Evolutionary conservation across 805 yeast genomes (phyloP), one percentile per base, ranked within the genome.

Genomic region (Yarrowia sp.): DNA sequence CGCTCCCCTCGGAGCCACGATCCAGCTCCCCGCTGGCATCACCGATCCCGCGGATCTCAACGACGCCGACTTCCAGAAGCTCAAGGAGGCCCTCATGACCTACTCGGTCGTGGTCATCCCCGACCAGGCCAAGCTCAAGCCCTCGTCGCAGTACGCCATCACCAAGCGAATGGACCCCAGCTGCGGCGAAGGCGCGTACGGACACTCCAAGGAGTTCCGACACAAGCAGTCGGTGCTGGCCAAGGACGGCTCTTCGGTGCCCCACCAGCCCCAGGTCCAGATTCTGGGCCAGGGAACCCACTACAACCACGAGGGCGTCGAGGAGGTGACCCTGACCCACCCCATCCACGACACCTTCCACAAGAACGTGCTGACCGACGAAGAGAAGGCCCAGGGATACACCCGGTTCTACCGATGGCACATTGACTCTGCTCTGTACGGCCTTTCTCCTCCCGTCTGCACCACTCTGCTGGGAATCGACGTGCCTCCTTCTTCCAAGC

Each of bases 371-470:
- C 82, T 92, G 70, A 80, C 87, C 17, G 83, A 84, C n/a, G 87
- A 86, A 53, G 86, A 91, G 71, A 84, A 88, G 70, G 79, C 81
- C 9, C 74, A 84, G 30, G 85, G 87, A 64, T 84, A 85, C 76
- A 92, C 97, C 2, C 83, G 96, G 73, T 92, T 87, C 77, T 92
- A 91, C 84, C 85, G 97, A 79, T 92, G 97, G 97, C 97, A 92
- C 79, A 91, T 92, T 71, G 97, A 92, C 78, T 88, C 95, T 43
- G 97, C 97, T 5, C 82, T 92, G 47, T 92, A 92, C 74, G 96
- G 86, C 43, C 83, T 91, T 72, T 86, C 93, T 15, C 97, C 97
- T 36, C 97, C 97, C 38, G 85, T 89, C 72, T 90, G 88, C 43
- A 92, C 97, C 14, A 91, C 97, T 1, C 82, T 92, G 70, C 81